Percentiles rank a stretch among this genome's conserved stretches.
Evolutionary conservation across 176 grass and related monocot genomes (phyloP).

Genomic region (Phoenix dactylifera): DNA sequence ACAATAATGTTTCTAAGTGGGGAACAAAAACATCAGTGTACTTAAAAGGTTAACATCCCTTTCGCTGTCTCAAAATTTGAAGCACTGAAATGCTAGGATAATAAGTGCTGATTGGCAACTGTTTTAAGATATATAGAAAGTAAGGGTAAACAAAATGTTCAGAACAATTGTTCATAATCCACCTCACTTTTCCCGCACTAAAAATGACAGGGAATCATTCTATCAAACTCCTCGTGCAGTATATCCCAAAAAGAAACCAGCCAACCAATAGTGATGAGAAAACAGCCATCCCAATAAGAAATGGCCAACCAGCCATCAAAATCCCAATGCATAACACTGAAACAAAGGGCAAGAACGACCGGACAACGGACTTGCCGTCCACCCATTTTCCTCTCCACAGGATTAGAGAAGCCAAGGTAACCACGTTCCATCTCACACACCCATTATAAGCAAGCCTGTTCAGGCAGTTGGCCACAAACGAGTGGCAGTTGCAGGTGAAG

Average conservation of each 20-base stretch:
- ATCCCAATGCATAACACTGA: conserved; percentile 50
- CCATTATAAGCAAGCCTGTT: conserved; percentile 53
- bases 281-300: conserved; percentile 65
- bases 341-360: conserved; percentile 57
- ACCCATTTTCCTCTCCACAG: conserved; percentile 67
- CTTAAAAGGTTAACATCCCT: too few species aligned
- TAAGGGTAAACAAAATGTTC: too few species aligned
- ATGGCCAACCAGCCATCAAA: conserved; percentile 74
- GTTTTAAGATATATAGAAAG: too few species aligned
- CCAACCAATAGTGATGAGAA: conserved; percentile 74
- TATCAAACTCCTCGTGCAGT: conserved; percentile 50
- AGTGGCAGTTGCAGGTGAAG: conserved; percentile 84
- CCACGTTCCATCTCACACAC: conserved; percentile 50
- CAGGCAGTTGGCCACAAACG: conserved; percentile 65
- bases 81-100: too few species aligned
- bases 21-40: too few species aligned
- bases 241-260: conserved; percentile 67
- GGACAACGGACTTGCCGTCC: conserved; percentile 48
- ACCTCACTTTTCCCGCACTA: too few species aligned
- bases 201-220: conserved; percentile 21
- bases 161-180: too few species aligned
- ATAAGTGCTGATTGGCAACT: too few species aligned
- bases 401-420: conserved; percentile 55
- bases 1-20: too few species aligned
- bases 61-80: too few species aligned